Evolutionary conservation across 1,284 basidiomycete genomes (phyloP).

Genomic region (Heliocybe sulcata): DNA sequence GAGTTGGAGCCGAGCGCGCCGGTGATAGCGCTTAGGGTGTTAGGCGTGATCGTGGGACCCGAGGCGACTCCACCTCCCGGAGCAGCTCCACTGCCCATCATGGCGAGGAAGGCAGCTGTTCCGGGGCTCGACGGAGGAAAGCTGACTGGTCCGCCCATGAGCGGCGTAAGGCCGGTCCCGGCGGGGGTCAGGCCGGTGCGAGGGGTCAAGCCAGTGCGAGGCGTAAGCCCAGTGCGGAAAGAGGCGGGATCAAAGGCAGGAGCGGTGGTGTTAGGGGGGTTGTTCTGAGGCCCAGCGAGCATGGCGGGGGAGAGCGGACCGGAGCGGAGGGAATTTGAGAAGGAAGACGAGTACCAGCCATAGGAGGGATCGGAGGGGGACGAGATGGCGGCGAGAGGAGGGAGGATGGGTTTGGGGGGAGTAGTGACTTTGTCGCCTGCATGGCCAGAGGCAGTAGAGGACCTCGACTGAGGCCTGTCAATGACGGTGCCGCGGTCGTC

Average conservation of each 20-base stretch:
- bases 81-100: constrained; percentile 41
- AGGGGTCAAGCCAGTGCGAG: constrained; percentile 62
- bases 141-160: constrained; percentile 65
- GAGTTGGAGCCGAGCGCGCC: constrained; percentile 47
- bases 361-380: constrained; percentile 75
- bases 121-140: constrained; percentile 87
- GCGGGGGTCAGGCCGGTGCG: constrained; percentile 82
- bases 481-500: constrained; percentile 27
- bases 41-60: constrained; percentile 78
- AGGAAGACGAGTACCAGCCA: constrained; percentile 56
- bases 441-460: constrained; percentile 9
- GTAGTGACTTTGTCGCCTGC: constrained; percentile 20
- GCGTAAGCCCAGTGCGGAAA: constrained; percentile 79
- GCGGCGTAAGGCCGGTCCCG: constrained; percentile 82
- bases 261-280: constrained; percentile 21
- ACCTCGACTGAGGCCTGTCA: constrained; percentile 15
- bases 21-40: constrained; percentile 79
- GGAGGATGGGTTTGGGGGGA: constrained; percentile 60
- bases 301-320: constrained; percentile 94
- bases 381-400: constrained; percentile 80
- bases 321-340: constrained; percentile 75
- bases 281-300: constrained; percentile 76
- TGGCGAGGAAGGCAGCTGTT: constrained; percentile 88
- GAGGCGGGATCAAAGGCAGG: constrained; percentile 65
- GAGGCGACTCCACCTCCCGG: constrained; percentile 19